Evolutionary conservation across 768 basidiomycete species (phyloP).

Genomic region (Amanita phalloides): DNA sequence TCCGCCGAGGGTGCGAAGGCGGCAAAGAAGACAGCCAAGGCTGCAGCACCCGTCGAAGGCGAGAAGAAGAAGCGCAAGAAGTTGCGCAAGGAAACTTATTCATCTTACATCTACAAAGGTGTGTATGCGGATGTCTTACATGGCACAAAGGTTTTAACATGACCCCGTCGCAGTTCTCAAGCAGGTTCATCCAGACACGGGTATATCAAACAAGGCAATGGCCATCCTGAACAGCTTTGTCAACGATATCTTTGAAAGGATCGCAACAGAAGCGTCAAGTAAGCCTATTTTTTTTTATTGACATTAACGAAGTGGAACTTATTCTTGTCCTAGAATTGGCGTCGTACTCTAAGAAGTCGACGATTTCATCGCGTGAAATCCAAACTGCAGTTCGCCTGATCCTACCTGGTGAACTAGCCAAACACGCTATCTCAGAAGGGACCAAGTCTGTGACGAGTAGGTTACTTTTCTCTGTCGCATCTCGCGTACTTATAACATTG

Average conservation of each 20-base stretch:
- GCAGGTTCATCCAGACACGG: conserved; percentile 97
- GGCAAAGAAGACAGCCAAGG: conserved; percentile 68
- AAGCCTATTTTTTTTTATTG: conserved; percentile 17
- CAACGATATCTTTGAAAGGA: conserved; percentile 93
- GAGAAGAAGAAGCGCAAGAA: conserved; percentile 90
- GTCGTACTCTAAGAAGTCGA: conserved; percentile 96
- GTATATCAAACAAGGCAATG: conserved; percentile 99
- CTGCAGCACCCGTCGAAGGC: conserved; percentile 42
- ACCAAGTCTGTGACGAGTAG: conserved; percentile 85
- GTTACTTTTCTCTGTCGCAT: conserved; percentile 11
- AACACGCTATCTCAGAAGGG: conserved; percentile 91
- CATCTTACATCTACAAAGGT: conserved; percentile 95
- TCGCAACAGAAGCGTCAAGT: conserved; percentile 87
- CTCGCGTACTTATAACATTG: conserved; percentile 1
- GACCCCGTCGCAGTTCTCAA: conserved; percentile 54
- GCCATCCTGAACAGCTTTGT: conserved; percentile 94
- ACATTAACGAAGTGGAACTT: not conserved
- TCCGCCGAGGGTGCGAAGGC: conserved; percentile 53
- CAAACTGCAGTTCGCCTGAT: conserved; percentile 96
- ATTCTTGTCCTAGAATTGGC: conserved; percentile 63
- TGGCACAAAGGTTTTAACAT: not conserved
- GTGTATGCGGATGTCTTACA: conserved; percentile 8
- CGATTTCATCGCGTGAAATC: conserved; percentile 97
- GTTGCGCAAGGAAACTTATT: conserved; percentile 85
- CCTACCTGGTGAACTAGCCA: conserved; percentile 91